Percentiles rank a stretch among this genome's conserved stretches.
These are phyloP conservation scores for Colletotrichum sidae DNA, from an alignment of 2,329 filamentous ascomycete genomes.

Conservation along the genomic window DNA sequence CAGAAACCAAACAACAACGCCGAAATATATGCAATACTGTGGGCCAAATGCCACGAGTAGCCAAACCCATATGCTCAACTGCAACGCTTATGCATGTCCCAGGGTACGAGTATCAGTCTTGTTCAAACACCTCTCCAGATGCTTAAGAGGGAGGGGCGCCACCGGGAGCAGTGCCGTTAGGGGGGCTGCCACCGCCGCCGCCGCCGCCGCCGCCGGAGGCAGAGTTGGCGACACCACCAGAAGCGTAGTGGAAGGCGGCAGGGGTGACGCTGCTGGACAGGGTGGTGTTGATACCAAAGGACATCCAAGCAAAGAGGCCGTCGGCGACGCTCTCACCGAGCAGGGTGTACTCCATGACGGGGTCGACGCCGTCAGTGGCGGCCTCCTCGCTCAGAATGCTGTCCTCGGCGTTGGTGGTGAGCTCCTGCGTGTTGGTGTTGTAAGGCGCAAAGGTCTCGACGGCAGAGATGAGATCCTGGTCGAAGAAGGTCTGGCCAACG, in stretches of 20 bases:
- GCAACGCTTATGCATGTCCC: constrained; percentile 13
- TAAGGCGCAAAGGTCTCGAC: constrained; percentile 62
- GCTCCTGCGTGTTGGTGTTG: constrained; percentile 52
- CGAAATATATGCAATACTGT: constrained; percentile 9
- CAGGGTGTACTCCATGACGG: constrained; percentile 67
- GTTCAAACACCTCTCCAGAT: neutral
- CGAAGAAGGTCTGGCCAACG: constrained; percentile 73
- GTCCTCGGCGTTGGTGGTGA: constrained; percentile 64
- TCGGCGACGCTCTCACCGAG: constrained; percentile 64
- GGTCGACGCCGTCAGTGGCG: constrained; percentile 62
- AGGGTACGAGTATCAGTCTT: neutral
- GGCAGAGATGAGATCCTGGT: constrained; percentile 62
- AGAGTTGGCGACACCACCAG: constrained; percentile 47
- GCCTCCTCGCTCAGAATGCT: constrained; percentile 59
- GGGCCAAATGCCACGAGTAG: neutral
- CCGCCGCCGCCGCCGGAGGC: constrained; percentile 39
- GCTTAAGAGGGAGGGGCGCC: constrained; percentile 20
- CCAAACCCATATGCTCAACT: neutral
- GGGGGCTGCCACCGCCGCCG: constrained; percentile 33
- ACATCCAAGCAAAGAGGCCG: constrained; percentile 66
- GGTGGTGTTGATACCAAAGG: constrained; percentile 59
- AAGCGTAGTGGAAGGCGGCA: constrained; percentile 47
- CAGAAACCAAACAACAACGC: constrained; percentile 3
- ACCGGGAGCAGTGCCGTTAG: constrained; percentile 28
- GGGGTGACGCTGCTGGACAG: constrained; percentile 40